Conservation (phyloP, 108 stramenopile species). For the Cyclotella cryptica region DNA sequence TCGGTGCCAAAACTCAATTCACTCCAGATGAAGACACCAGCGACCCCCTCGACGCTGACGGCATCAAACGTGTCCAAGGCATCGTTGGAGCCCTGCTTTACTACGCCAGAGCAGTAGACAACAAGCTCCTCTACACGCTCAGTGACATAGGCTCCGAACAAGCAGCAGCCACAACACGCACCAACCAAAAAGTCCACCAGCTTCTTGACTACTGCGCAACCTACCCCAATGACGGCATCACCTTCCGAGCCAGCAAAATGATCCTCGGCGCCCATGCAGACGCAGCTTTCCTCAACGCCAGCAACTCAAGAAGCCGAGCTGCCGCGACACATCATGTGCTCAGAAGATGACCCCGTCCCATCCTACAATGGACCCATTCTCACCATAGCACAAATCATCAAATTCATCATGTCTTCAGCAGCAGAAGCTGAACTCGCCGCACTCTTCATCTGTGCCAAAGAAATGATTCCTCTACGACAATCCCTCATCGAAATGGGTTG, state of each 20-base stretch:
- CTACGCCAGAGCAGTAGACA: slow-evolving; percentile 1
- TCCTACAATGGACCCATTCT: neutral
- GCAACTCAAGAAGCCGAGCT: slow-evolving; percentile 47
- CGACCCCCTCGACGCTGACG: slow-evolving; percentile 59
- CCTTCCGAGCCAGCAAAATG: slow-evolving; percentile 49
- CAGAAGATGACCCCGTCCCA: neutral
- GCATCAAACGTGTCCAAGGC: slow-evolving; percentile 45
- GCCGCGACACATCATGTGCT: slow-evolving; percentile 40
- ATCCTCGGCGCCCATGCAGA: slow-evolving; percentile 31
- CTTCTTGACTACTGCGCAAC: slow-evolving; percentile 55
- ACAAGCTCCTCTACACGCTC: neutral
- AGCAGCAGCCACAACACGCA: slow-evolving; percentile 20
- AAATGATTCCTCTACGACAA: slow-evolving; percentile 23
- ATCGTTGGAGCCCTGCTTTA: neutral
- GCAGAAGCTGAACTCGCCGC: slow-evolving; percentile 47
- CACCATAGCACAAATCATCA: slow-evolving; percentile 1
- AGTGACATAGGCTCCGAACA: slow-evolving; percentile 21
- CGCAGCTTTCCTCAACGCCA: slow-evolving; percentile 38
- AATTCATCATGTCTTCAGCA: slow-evolving; percentile 10
- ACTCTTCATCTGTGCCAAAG: slow-evolving; percentile 40
- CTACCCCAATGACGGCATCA: slow-evolving; percentile 47
- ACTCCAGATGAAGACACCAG: slow-evolving; percentile 4
- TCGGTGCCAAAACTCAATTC: slow-evolving; percentile 1
- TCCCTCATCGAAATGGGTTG: slow-evolving; percentile 49
- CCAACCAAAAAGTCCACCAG: slow-evolving; percentile 16